Evolutionary conservation across 2,329 filamentous ascomycete genomes (phyloP).

Genomic region (Cladosporium sp.): DNA sequence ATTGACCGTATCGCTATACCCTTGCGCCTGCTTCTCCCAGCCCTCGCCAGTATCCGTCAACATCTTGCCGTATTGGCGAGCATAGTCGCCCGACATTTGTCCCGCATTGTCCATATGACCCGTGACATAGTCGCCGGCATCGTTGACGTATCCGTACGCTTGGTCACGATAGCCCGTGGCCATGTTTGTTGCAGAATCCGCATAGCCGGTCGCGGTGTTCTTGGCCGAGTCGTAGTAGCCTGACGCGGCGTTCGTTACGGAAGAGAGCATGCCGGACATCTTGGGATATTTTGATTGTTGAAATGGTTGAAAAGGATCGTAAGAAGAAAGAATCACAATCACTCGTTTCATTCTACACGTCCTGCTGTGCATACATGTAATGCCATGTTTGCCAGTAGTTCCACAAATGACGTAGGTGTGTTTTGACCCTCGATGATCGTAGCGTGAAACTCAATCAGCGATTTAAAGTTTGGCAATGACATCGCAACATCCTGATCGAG

Average conservation of each 20-base stretch:
- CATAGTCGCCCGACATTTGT: slow-evolving; percentile 14
- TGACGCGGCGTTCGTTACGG: slow-evolving; percentile 9
- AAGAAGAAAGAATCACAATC: no score
- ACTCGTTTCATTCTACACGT: background rate
- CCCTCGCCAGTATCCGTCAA: slow-evolving; percentile 12
- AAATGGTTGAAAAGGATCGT: background rate
- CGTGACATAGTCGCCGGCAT: slow-evolving; percentile 17
- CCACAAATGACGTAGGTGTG: slow-evolving; percentile 2
- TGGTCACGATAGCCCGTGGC: slow-evolving; percentile 14
- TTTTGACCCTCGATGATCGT: background rate
- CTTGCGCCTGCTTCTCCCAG: slow-evolving; percentile 13
- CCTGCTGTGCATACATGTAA: background rate
- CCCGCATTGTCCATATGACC: slow-evolving; percentile 17
- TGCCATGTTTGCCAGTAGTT: background rate
- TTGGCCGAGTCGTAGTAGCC: slow-evolving; percentile 12
- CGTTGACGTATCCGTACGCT: slow-evolving; percentile 16
- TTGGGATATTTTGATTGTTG: background rate
- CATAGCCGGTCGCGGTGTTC: slow-evolving; percentile 13
- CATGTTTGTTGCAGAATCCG: background rate
- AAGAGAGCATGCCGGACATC: slow-evolving; percentile 6
- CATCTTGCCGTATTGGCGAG: slow-evolving; percentile 13
- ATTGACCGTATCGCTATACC: slow-evolving; percentile 15
- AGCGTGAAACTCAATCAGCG: no score
- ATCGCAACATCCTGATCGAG: no score
- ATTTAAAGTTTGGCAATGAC: no score